Base-by-base conservation (phyloP, 805 yeast species). In the Myxozyma lipomycoides region DNA sequence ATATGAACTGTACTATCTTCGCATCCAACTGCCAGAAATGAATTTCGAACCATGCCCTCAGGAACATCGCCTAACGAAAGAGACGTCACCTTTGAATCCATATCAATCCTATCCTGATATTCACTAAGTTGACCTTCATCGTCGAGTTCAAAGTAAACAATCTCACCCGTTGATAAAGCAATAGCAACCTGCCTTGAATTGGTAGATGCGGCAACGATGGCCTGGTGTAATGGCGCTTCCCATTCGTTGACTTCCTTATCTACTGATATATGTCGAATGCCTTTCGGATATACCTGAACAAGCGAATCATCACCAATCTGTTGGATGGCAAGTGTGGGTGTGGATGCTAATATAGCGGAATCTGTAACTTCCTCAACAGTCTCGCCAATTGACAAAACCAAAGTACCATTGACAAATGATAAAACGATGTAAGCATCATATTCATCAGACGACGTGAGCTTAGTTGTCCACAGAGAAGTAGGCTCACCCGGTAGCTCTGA, bases 61-160 rank as follows among this genome's bases (percentile, higher is more conserved):
- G 77, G 74, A 4, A 78, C 70, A 2, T 77, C 78, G n/a, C 83
- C 77, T 1, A 74, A 49, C 2, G 74, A 63, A 4, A 79, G 45
- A 2, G 68, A 58, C 0, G 79, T 74, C 6, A 84, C 76, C 25
- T 73, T 69, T 0, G 78, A 72, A 1, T 71, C 64, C 58, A 84
- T 70, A 49, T 81, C 83, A 26, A 78, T 69, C 12, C 80, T 70
- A 38, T 79, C 83, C 47, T 80, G 81, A 60, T 81, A 83, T 63
- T 91, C 96, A 30, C 81, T 76, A 43, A 93, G 69, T 42, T 79
- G 75, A 2, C 56, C 58, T 24, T 73, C 75, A 9, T 76, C 76
- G 56, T 80, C 86, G 25, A 82, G 70, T 66, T 91, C 97, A 66
- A 93, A 91, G 67, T 91, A 91, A 2, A 84, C 82, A 2, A 91